phyloP scores from a whole-genome alignment of 2,329 filamentous ascomycete genomes.

The Colletotrichum orchidophilum region DNA sequence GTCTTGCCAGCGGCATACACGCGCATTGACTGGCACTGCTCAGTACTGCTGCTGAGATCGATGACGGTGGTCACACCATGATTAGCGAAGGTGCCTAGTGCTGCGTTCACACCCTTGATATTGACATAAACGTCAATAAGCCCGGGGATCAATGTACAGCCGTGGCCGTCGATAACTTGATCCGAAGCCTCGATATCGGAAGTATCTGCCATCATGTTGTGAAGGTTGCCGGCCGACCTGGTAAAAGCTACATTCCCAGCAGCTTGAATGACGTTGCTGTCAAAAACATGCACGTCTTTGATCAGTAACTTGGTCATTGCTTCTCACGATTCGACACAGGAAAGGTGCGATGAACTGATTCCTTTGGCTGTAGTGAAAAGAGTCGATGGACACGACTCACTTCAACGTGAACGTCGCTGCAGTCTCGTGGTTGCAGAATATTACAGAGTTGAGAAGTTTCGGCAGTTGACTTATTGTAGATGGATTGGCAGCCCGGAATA shows the following conservation, averaged over 20 bases:
- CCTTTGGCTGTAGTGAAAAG: no score
- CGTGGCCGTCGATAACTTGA: conserved; percentile 5
- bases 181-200: neutral
- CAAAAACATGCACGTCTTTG: conserved; percentile 28
- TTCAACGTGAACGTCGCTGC: no score
- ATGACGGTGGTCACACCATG: conserved; percentile 23
- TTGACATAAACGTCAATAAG: conserved; percentile 14
- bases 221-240: conserved; percentile 2
- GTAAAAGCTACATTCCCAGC: conserved; percentile 3
- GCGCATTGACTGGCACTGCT: conserved; percentile 27
- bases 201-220: neutral
- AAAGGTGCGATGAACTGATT: no score
- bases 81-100: neutral
- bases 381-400: no score
- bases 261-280: conserved; percentile 27
- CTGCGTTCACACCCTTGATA: conserved; percentile 17
- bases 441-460: no score
- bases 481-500: no score
- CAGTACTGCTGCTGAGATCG: conserved; percentile 23
- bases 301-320: conserved; percentile 14
- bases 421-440: no score
- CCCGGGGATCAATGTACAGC: conserved; percentile 18
- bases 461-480: no score
- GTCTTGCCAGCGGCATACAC: conserved; percentile 13
- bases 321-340: neutral